A percentile compares a stretch with the other conserved stretches of the same genome.
Evolutionary conservation across 495 filamentous ascomycete genomes (phyloP).

Genomic region (Xylaria curta): DNA sequence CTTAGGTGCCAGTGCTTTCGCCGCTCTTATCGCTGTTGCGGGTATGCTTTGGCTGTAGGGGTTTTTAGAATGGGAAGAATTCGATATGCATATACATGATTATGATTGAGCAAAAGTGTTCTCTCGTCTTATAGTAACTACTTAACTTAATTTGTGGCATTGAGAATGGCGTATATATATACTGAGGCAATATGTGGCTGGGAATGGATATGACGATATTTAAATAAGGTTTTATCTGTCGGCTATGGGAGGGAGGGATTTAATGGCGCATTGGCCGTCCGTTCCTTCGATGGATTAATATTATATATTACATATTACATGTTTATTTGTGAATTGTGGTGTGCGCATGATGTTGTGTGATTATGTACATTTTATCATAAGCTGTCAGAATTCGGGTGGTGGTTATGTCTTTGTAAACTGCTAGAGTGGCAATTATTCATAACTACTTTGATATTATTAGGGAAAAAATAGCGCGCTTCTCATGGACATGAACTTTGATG

Average conservation of each 20-base stretch:
- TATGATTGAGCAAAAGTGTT: not conserved
- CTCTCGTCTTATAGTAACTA: not conserved
- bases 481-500: no score
- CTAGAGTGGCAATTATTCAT: not conserved
- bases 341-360: not conserved
- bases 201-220: not conserved
- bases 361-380: not conserved
- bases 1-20: slow-evolving; percentile 55
- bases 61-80: slow-evolving; percentile 1
- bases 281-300: slow-evolving; percentile 8
- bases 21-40: slow-evolving; percentile 55
- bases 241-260: slow-evolving; percentile 6
- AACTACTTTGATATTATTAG: no score
- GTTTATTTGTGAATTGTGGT: not conserved
- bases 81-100: not conserved
- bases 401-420: not conserved
- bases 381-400: not conserved
- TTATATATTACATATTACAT: no score
- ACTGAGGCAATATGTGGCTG: not conserved
- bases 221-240: not conserved
- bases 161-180: slow-evolving; percentile 3
- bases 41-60: slow-evolving; percentile 52
- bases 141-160: slow-evolving; percentile 9
- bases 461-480: no score
- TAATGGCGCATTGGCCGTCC: slow-evolving; percentile 6